Conservation (phyloP, 805 yeast genomes). For the Brettanomyces nanus region DNA sequence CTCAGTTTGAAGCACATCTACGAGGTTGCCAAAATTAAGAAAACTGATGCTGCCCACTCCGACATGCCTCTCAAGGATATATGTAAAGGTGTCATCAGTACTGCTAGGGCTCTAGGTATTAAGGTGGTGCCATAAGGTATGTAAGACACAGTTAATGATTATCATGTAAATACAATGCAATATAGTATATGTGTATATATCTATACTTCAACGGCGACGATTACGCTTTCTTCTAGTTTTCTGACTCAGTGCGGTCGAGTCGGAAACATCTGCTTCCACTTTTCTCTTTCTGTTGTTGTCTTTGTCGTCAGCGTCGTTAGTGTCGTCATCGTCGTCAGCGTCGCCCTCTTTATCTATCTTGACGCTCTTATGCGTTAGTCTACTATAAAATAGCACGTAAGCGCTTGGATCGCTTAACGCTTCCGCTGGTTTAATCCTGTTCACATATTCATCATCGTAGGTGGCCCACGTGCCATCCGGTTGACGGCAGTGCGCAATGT, state of each 20-base stretch:
- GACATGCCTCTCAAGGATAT: conserved; percentile 64
- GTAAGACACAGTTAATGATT: too few species aligned
- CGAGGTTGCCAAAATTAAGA: conserved; percentile 90
- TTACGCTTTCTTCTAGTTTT: too few species aligned
- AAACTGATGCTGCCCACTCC: conserved; percentile 74
- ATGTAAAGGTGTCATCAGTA: conserved; percentile 73
- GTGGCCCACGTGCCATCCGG: conserved; percentile 91
- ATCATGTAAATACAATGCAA: not conserved
- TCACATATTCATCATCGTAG: conserved; percentile 88
- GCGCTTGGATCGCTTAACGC: conserved; percentile 84
- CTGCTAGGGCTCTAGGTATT: conserved; percentile 87
- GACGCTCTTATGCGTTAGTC: conserved; percentile 51
- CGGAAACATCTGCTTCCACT: too few species aligned
- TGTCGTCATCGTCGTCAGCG: not conserved
- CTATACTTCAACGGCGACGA: too few species aligned
- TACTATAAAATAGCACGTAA: conserved; percentile 78
- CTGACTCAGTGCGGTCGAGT: too few species aligned
- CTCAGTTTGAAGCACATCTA: conserved; percentile 80
- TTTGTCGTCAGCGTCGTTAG: too few species aligned
- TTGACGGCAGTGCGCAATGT: conserved; percentile 82
- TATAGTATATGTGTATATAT: too few species aligned
- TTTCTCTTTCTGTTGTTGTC: too few species aligned
- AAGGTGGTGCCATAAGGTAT: conserved; percentile 54
- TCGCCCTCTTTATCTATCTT: not conserved
- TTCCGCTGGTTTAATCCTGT: conserved; percentile 58